Base-by-base conservation (phyloP, 164 flowering plant genomes). In the Umbilicus rupestris region DNA sequence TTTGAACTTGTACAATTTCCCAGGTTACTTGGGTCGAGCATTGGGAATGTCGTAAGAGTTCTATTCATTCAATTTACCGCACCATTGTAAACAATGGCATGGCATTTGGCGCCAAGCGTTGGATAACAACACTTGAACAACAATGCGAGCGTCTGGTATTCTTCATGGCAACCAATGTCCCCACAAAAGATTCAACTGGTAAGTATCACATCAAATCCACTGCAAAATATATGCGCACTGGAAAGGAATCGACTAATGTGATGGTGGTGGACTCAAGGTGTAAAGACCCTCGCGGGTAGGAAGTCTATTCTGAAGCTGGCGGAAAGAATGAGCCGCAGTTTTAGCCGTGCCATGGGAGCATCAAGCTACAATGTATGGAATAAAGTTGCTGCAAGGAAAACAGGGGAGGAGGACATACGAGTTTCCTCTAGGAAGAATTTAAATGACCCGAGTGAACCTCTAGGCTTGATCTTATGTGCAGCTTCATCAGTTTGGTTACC, bases 141-240 rank as follows among this genome's bases (percentile, higher is more conserved):
- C 95, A 95, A 52, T 95, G 99, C 37, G 97, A 95, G 70, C 79
- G 91, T 16, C 80, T 85, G 3, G 91, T 90, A 14, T 95, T 95
- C 87, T 83, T 81, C 82, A 84, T 88, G 94, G 99, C 99, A n/a
- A 95, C 99, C 70, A 92, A 95, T 74, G 89, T 95, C 62, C 99
- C 99, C 10, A 86, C 89, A 16, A 92, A 88, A 75, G 99, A 92
- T 73, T 88, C 99, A 60, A 84, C 69, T 57, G 98, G 99, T 95
- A 75, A 77, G 70, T 55, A 39, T 28, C 24, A 39, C 9, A 52
- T 24, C 26, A 11, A 52, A 16, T 26, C 10, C 31, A 26, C 26
- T n/a, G 7, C 16, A 24, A 16, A 29, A 64, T 7, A 6, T 37
- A 19, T 46, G 20, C 11, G 16, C 50, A 52, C 37, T 46, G 12